These are phyloP conservation scores for Filobasidium floriforme DNA, from an alignment of 768 basidiomycete species.

Conservation along the genomic window DNA sequence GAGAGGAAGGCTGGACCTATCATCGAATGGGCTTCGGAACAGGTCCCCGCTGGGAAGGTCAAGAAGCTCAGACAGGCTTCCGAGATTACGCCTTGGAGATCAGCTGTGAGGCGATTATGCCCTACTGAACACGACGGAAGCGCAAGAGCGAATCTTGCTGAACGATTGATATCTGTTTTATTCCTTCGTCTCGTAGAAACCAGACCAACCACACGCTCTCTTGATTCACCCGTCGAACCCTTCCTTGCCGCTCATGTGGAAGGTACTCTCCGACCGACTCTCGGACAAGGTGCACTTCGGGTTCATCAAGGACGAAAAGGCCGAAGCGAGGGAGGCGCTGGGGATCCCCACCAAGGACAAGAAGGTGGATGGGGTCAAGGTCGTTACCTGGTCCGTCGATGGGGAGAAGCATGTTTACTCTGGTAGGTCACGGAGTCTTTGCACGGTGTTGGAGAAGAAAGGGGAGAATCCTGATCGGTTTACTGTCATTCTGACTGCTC, in stretches of 20 bases:
- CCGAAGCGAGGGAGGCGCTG: slow-evolving; percentile 44
- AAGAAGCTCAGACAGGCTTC: slow-evolving; percentile 53
- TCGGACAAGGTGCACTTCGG: slow-evolving; percentile 63
- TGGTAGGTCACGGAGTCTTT: slow-evolving; percentile 54
- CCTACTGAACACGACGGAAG: background rate
- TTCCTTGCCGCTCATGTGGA: slow-evolving; percentile 45
- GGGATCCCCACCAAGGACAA: slow-evolving; percentile 55
- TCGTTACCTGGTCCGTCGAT: slow-evolving; percentile 63
- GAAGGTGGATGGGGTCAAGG: slow-evolving; percentile 48
- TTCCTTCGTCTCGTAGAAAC: slow-evolving; percentile 28
- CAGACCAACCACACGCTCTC: slow-evolving; percentile 38
- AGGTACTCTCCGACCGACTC: slow-evolving; percentile 41
- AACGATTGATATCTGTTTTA: too few species aligned
- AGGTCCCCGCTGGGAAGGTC: slow-evolving; percentile 62
- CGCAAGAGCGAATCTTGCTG: background rate
- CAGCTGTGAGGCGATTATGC: background rate
- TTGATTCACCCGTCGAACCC: slow-evolving; percentile 44
- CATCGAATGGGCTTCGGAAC: slow-evolving; percentile 65
- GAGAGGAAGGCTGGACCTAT: slow-evolving; percentile 67
- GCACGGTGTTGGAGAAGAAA: too few species aligned
- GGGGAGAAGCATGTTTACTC: slow-evolving; percentile 59
- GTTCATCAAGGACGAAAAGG: slow-evolving; percentile 57
- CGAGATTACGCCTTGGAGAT: slow-evolving; percentile 49
- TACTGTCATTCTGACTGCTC: slow-evolving; percentile 4
- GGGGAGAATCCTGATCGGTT: too few species aligned